phyloP scores from a whole-genome alignment of 169 alveolate genomes.

The Plasmodium ovale region DNA sequence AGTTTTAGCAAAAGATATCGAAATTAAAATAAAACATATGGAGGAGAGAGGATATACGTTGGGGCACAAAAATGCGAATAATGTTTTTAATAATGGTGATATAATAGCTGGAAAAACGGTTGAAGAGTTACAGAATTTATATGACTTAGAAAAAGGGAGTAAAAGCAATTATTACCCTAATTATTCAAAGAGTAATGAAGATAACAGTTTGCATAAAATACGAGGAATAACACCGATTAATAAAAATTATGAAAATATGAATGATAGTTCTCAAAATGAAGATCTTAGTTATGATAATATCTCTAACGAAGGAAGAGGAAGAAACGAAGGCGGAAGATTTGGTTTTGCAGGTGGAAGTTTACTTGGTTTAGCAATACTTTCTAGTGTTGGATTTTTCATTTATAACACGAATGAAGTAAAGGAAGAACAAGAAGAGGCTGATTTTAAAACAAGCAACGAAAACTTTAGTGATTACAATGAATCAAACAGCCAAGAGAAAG shows the following conservation, averaged over 20 bases:
- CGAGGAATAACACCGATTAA: neutral
- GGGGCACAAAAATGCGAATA: neutral
- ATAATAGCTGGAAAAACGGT: neutral
- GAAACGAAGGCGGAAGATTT: neutral
- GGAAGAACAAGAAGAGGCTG: neutral
- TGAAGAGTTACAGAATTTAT: neutral
- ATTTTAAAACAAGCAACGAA: neutral
- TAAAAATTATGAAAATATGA: neutral
- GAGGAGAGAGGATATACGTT: neutral
- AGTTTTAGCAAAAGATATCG: neutral
- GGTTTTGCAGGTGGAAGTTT: slow-evolving; percentile 23
- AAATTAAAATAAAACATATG: neutral
- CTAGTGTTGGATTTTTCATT: slow-evolving; percentile 14
- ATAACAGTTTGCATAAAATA: neutral
- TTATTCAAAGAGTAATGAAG: neutral
- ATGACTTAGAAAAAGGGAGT: neutral
- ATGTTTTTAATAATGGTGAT: neutral
- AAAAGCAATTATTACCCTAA: neutral
- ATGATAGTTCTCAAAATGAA: neutral
- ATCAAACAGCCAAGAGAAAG: neutral
- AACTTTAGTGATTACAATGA: neutral
- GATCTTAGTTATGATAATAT: neutral
- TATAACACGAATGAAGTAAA: neutral
- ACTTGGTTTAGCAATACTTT: slow-evolving; percentile 8
- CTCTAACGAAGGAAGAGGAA: neutral